Evolutionary conservation across 1,284 basidiomycete species (phyloP).

Genomic region (Fistulinella staudtii): DNA sequence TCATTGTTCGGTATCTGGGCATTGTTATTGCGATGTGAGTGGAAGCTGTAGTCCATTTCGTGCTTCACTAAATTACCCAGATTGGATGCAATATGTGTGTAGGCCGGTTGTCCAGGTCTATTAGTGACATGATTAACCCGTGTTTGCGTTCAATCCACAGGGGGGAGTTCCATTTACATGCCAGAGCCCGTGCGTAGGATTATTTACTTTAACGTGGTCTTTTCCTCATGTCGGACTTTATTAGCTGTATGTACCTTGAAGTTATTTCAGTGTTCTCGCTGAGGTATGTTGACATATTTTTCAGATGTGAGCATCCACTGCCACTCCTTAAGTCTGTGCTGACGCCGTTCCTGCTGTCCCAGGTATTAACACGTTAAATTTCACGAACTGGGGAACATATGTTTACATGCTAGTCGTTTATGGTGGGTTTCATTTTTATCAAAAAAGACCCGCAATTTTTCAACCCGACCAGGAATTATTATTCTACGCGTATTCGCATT

Average conservation of each 20-base stretch:
- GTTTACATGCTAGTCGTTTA: conserved; percentile 6
- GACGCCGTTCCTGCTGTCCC: background rate
- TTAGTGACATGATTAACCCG: background rate
- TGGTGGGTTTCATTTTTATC: no score
- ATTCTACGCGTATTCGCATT: conserved; percentile 9
- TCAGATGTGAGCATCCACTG: conserved; percentile 2
- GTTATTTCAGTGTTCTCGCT: background rate
- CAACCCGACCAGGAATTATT: conserved; percentile 8
- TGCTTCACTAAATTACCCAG: background rate
- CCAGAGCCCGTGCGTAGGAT: conserved; percentile 4
- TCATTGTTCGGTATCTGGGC: conserved; percentile 6
- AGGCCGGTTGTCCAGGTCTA: background rate
- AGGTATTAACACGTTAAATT: conserved; percentile 1
- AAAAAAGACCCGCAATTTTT: no score
- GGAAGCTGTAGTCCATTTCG: background rate
- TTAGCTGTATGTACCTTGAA: conserved; percentile 2
- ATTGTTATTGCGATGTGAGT: conserved; percentile 7
- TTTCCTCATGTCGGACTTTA: background rate
- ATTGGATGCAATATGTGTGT: conserved; percentile 1
- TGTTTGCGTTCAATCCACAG: background rate
- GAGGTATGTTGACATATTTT: background rate
- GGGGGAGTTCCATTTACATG: background rate
- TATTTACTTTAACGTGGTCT: background rate
- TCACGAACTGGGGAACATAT: conserved; percentile 4
- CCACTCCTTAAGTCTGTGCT: background rate